Conservation (phyloP, 257 asterid species). For the Ocimum tenuiflorum region DNA sequence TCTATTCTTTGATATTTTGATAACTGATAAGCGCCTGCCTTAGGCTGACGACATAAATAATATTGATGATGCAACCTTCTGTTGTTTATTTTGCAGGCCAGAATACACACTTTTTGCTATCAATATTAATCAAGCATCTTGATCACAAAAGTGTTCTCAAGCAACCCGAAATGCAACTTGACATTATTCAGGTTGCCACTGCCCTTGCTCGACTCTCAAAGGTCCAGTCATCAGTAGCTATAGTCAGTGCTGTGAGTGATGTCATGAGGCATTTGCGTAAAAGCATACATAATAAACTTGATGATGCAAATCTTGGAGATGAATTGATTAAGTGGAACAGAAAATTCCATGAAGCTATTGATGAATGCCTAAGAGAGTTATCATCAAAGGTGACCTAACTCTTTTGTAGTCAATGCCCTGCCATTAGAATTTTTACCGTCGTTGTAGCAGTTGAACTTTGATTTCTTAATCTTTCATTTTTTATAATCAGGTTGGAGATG, state of each 20-base stretch:
- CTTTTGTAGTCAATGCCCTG: background rate
- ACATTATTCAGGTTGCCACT: conserved; percentile 68
- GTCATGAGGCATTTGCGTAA: conserved; percentile 83
- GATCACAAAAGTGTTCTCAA: conserved; percentile 75
- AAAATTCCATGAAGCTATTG: conserved; percentile 64
- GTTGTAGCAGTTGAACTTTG: background rate
- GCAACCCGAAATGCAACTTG: conserved; percentile 85
- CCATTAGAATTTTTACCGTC: background rate
- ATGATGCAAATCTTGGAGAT: conserved; percentile 58
- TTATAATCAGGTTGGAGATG: conserved; percentile 79
- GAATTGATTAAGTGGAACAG: conserved; percentile 59
- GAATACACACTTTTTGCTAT: conserved; percentile 70
- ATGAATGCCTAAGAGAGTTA: conserved; percentile 71
- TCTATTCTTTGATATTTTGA: background rate
- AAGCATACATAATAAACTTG: conserved; percentile 78
- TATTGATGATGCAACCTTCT: conserved; percentile 2
- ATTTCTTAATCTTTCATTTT: background rate
- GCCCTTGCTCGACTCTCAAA: conserved; percentile 63
- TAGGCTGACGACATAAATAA: background rate
- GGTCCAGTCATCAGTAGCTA: conserved; percentile 59
- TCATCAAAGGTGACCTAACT: conserved; percentile 54
- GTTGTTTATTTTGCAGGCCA: conserved; percentile 54
- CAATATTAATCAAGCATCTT: conserved; percentile 85
- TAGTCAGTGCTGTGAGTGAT: conserved; percentile 81
- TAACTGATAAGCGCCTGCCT: background rate